phyloP scores from a whole-genome alignment of 2,329 filamentous ascomycete genomes.

The Talaromyces funiculosus region DNA sequence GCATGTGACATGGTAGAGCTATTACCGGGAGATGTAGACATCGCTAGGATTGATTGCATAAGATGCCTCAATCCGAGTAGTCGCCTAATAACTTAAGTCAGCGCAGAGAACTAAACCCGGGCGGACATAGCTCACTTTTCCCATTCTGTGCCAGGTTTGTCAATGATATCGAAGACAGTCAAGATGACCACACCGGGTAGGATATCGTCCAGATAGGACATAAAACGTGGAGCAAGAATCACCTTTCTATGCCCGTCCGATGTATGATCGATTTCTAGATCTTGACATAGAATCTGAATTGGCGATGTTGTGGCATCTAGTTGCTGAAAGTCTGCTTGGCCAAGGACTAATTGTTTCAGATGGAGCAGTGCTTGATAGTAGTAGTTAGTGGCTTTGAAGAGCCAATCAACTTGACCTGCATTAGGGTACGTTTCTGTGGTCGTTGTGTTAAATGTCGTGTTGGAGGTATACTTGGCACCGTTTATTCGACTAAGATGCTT shows the following conservation, averaged over 20 bases:
- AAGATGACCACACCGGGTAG: constrained; percentile 57
- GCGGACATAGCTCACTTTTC: constrained; percentile 33
- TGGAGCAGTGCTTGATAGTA: constrained; percentile 55
- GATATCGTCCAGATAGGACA: constrained; percentile 50
- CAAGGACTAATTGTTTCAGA: constrained; percentile 34
- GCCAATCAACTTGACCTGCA: constrained; percentile 49
- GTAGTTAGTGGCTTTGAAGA: constrained; percentile 56
- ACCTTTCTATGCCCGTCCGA: constrained; percentile 32
- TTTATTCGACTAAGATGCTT: constrained; percentile 35
- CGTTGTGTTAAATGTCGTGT: constrained; percentile 36
- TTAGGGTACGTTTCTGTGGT: constrained; percentile 50
- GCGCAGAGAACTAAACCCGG: background rate
- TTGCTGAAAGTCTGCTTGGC: constrained; percentile 25
- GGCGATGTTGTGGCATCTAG: constrained; percentile 27
- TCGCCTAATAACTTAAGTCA: constrained; percentile 37
- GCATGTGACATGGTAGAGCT: constrained; percentile 42
- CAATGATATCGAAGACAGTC: constrained; percentile 59
- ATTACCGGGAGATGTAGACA: constrained; percentile 16
- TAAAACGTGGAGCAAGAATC: constrained; percentile 21
- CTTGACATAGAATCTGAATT: constrained; percentile 24
- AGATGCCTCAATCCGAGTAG: constrained; percentile 56
- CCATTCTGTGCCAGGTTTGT: constrained; percentile 56
- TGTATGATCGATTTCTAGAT: constrained; percentile 19
- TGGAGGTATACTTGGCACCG: constrained; percentile 21
- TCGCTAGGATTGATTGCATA: constrained; percentile 43